phyloP scores from a whole-genome alignment of 2,329 filamentous ascomycete species.

The Harringtonia aguacate region DNA sequence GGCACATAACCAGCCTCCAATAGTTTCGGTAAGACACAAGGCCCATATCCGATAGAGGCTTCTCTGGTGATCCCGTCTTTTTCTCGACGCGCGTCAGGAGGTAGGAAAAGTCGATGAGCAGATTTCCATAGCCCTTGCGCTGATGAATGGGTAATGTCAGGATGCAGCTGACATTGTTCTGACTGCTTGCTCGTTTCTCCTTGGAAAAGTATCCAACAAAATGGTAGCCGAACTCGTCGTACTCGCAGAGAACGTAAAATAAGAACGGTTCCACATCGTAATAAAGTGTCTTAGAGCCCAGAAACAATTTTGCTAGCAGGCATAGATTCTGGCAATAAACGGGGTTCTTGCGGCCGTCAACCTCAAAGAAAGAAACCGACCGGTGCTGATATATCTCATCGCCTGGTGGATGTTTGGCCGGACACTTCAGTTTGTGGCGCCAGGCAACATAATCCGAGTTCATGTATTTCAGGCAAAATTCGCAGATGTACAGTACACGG shows the following conservation, averaged over 20 bases:
- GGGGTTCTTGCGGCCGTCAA: constrained; percentile 91
- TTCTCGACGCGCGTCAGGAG: constrained; percentile 85
- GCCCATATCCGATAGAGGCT: constrained; percentile 95
- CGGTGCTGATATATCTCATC: constrained; percentile 95
- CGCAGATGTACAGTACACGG: constrained; percentile 94
- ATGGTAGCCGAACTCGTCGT: constrained; percentile 83
- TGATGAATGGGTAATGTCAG: constrained; percentile 93
- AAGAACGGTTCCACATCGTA: constrained; percentile 96
- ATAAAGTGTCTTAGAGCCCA: constrained; percentile 97
- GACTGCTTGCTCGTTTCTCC: constrained; percentile 86
- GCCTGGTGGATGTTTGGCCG: constrained; percentile 90
- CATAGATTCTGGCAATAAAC: constrained; percentile 99
- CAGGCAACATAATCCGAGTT: constrained; percentile 97
- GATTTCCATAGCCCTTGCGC: constrained; percentile 90
- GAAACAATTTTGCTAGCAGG: constrained; percentile 86
- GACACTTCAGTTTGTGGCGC: constrained; percentile 95
- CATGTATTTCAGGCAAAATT: constrained; percentile 99
- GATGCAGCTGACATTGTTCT: constrained; percentile 97
- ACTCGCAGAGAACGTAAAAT: constrained; percentile 95
- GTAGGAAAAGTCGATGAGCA: constrained; percentile 97
- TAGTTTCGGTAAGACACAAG: constrained; percentile 96
- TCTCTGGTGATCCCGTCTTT: constrained; percentile 93
- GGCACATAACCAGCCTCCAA: constrained; percentile 83
- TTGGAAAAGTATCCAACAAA: constrained; percentile 99
- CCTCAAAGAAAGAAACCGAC: constrained; percentile 91